Evolutionary conservation across 73 alveolate species (phyloP).

Genomic region (Paramecium octaurelia): DNA sequence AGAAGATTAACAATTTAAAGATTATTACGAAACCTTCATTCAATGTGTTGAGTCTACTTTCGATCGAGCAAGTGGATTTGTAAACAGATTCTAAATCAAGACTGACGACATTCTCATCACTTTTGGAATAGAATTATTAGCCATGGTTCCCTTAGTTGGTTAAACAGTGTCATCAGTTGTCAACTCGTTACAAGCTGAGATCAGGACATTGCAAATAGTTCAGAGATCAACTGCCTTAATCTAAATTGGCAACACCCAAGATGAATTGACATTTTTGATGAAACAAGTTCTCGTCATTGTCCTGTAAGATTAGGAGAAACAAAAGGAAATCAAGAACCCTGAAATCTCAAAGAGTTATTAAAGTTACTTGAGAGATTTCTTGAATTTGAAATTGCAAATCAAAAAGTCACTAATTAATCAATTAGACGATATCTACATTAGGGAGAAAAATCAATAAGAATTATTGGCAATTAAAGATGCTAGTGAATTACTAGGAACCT

Average conservation of each 20-base stretch:
- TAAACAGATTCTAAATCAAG: neutral
- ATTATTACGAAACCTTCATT: neutral
- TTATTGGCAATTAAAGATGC: slow-evolving; percentile 10
- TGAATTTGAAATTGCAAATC: neutral
- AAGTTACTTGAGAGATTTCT: neutral
- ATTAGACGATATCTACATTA: neutral
- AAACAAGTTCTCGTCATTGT: neutral
- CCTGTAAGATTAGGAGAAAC: neutral
- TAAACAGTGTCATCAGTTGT: neutral
- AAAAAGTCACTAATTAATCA: neutral
- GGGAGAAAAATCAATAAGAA: neutral
- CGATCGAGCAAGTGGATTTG: slow-evolving; percentile 21
- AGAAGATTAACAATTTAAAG: neutral
- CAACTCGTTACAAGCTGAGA: neutral
- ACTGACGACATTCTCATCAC: neutral
- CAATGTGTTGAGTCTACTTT: neutral
- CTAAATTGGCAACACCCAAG: neutral
- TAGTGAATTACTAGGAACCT: neutral
- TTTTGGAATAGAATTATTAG: neutral
- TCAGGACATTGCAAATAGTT: neutral
- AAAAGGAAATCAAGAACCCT: neutral
- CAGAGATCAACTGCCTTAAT: neutral
- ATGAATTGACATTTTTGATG: neutral
- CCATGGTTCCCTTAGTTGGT: neutral
- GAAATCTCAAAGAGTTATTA: neutral